Evolutionary conservation across 441 rosid species (phyloP), one percentile per base, ranked within the genome.

Genomic region (Sinapis alba): DNA sequence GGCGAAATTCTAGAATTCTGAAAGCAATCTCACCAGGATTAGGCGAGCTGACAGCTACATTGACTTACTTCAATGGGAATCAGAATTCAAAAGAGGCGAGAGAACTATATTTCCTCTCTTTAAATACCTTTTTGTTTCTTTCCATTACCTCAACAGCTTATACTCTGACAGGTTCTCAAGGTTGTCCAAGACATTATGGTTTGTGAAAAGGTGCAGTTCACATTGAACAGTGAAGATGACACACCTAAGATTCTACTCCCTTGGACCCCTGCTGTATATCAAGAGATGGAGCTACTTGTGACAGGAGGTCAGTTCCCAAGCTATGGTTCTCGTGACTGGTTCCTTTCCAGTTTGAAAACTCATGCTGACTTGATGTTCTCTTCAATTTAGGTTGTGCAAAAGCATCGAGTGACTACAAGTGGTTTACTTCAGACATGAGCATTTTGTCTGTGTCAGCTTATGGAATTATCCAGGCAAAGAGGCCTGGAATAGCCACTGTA

Each of bases 401-500:
- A 84, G 69, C 84, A 68, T 83, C 90, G 59, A 82, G 82, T 84
- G 98, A 96, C 83, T 96, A 89, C 87, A 86, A 83, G 85, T 96
- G 99, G 99, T 85, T 84, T 87, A 90, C 97, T 78, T 96, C 93
- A 36, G 97, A 96, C 81, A 75, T 67, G 78, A 78, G 83, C 76
- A 73, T 81, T 68, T 74, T 89, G 75, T 86, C 94, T 12, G 75
- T 91, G 73, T 89, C 98, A 75, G 86, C 89, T 68, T 89, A 82
- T 56, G 99, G 98, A 69, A 83, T 85, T 82, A 80, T 93, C 77
- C 95, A 88, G 84, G 98, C 93, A 69, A 96, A 84, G 86, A 91
- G 87, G 85, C 99, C 94, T 69, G 99, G 99, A 72, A 84, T 84
- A 86, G 90, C 93, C 69, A 86, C 85, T 75, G 80, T 96, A 72